Evolutionary conservation across 2,329 filamentous ascomycete genomes (phyloP).

Genomic region (Phoma sp.): DNA sequence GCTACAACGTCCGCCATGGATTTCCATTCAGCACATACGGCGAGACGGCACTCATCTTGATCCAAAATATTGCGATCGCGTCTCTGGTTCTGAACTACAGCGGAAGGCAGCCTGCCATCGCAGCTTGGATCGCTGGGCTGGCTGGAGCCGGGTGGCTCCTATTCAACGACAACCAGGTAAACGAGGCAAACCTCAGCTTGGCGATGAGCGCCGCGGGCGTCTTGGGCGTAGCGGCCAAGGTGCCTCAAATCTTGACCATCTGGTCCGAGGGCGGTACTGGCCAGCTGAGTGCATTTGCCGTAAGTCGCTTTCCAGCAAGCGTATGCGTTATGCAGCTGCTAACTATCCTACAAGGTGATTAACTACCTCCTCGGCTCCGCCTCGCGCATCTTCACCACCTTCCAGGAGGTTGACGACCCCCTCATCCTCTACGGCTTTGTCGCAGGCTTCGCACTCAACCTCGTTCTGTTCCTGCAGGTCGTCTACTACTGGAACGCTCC

Average conservation of each 20-base stretch:
- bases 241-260: constrained; percentile 90
- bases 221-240: constrained; percentile 85
- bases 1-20: constrained; percentile 88
- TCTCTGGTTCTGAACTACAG: constrained; percentile 85
- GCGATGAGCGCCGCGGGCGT: constrained; percentile 85
- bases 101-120: constrained; percentile 70
- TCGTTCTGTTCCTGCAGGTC: constrained; percentile 87
- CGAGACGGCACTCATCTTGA: constrained; percentile 89
- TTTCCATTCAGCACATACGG: constrained; percentile 98
- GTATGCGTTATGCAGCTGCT: neutral
- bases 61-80: constrained; percentile 90
- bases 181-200: constrained; percentile 70
- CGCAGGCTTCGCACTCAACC: constrained; percentile 88
- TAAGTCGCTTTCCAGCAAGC: constrained; percentile 56
- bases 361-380: constrained; percentile 95
- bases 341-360: constrained; percentile 72
- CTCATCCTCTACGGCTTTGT: constrained; percentile 95
- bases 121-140: constrained; percentile 77
- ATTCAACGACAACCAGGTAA: constrained; percentile 69
- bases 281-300: constrained; percentile 94
- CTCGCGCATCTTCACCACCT: constrained; percentile 93
- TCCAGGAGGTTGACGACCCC: constrained; percentile 97
- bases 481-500: constrained; percentile 89
- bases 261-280: constrained; percentile 86
- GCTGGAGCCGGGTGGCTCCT: constrained; percentile 72